phyloP scores from a whole-genome alignment of 148 eudicot genomes.

The Pouteria glomerata region DNA sequence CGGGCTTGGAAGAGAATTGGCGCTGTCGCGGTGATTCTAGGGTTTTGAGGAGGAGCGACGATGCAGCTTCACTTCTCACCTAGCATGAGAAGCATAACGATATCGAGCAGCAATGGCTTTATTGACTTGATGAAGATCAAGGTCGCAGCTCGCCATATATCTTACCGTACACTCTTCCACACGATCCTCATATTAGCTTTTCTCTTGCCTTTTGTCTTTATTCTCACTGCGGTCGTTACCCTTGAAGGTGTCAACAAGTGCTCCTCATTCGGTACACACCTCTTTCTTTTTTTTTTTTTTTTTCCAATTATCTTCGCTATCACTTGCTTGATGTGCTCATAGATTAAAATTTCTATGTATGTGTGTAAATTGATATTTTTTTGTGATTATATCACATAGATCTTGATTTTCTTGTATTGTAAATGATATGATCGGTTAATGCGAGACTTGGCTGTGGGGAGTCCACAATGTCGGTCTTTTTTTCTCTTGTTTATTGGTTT shows the following conservation, averaged over 20 bases:
- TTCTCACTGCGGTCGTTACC: slow-evolving; percentile 90
- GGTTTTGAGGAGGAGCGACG: slow-evolving; percentile 34
- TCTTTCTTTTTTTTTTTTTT: not conserved
- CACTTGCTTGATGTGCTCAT: too few relatives aligned
- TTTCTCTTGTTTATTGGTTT: not conserved
- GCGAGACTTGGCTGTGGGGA: not conserved
- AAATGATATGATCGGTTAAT: not conserved
- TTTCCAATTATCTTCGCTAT: not conserved
- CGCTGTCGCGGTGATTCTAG: slow-evolving; percentile 12
- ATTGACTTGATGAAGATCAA: slow-evolving; percentile 98
- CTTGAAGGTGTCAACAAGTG: slow-evolving; percentile 99
- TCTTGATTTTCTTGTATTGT: not conserved
- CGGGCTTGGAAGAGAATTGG: slow-evolving; percentile 5
- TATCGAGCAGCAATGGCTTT: slow-evolving; percentile 66
- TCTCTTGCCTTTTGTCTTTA: slow-evolving; percentile 89
- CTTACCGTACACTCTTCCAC: slow-evolving; percentile 84
- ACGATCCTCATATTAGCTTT: slow-evolving; percentile 82
- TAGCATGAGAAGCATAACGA: slow-evolving; percentile 97
- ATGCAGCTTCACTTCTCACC: slow-evolving; percentile 99
- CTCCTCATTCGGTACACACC: slow-evolving; percentile 75
- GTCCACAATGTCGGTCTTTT: not conserved
- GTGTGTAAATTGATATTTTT: not conserved
- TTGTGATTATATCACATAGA: not conserved
- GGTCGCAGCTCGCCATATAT: slow-evolving; percentile 84
- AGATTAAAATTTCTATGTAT: not conserved